Evolutionary conservation across 129 eudicot species (phyloP), one percentile per base, ranked within the genome.

Genomic region (Glebionis coronaria): DNA sequence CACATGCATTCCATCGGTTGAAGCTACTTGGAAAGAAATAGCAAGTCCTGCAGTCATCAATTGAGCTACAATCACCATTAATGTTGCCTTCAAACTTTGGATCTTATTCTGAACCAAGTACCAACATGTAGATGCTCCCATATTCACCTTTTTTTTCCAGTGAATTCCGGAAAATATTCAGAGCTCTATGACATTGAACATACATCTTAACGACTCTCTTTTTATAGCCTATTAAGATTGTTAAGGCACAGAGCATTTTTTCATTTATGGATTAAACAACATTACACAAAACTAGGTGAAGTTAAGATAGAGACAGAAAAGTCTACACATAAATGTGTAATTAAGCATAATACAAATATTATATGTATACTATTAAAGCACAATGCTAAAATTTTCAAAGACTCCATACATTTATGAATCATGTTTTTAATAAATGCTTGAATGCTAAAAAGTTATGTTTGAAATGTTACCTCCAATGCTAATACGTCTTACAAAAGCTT

Each of bases 21-120:
- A 56, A 2, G 83, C 83, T 2, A 81, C 9, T 64, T 81, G 77
- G 67, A 63, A 81, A 0, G 75, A 68, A n/a, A 81, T 16, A 57
- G 40, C 73, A 18, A 57, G 56, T 44, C 55, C 80, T 1, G 73
- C 79, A 3, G 47, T 4, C 4, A 69, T 46, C 11, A 72, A 23
- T 28, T 68, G 44, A 27, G 45, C 65, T 1, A 11, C 21, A 28
- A 81, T 56, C 82, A 81, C 77, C 74, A 68, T 68, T 74, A 75
- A 9, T 14, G 56, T 51, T 3, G 69, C 74, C 80, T 75, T 75
- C 46, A 75, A 60, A 45, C 64, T 65, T 68, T 51, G 47, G 69
- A 61, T 72, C 38, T 71, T 70, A 12, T 19, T 44, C 19, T 44
- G 60, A 18, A 54, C 66, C 38, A 4, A 4, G 20, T 40, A 11